Evolutionary conservation across 768 basidiomycete species (phyloP).

Genomic region (Boletus vermiculosoides): DNA sequence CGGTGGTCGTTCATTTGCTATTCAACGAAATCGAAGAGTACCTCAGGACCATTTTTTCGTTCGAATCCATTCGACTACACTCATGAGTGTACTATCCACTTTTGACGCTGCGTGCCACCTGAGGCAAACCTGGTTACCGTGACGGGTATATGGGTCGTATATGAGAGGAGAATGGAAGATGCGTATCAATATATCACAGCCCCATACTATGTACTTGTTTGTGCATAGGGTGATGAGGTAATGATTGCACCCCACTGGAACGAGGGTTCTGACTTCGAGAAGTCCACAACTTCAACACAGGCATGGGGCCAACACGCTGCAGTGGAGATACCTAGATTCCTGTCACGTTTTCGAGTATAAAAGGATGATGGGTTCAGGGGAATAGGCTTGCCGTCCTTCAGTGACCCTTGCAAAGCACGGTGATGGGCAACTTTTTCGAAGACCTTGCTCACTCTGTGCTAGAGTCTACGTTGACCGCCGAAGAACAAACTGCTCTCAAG

Average conservation of each 20-base stretch:
- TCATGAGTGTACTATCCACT: not conserved
- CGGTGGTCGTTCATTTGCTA: too few relatives aligned
- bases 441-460: conserved; percentile 26
- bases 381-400: not conserved
- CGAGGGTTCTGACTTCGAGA: conserved; percentile 1
- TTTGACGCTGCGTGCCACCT: too few relatives aligned
- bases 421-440: conserved; percentile 32
- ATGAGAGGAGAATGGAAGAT: not conserved
- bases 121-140: too few relatives aligned
- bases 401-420: not conserved
- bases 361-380: not conserved
- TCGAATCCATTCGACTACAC: not conserved
- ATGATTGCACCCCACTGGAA: not conserved
- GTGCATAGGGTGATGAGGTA: not conserved
- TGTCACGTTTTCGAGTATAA: not conserved
- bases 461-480: conserved; percentile 18
- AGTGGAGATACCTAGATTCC: not conserved
- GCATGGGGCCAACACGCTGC: not conserved
- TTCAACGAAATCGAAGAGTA: too few relatives aligned
- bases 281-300: not conserved
- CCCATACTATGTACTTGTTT: too few relatives aligned
- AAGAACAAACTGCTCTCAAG: conserved; percentile 28
- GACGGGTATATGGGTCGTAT: too few relatives aligned
- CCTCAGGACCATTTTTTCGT: not conserved
- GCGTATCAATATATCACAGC: not conserved